Evolutionary conservation across 352 stramenopile species (phyloP).

Genomic region (Pythium pyrilobum): DNA sequence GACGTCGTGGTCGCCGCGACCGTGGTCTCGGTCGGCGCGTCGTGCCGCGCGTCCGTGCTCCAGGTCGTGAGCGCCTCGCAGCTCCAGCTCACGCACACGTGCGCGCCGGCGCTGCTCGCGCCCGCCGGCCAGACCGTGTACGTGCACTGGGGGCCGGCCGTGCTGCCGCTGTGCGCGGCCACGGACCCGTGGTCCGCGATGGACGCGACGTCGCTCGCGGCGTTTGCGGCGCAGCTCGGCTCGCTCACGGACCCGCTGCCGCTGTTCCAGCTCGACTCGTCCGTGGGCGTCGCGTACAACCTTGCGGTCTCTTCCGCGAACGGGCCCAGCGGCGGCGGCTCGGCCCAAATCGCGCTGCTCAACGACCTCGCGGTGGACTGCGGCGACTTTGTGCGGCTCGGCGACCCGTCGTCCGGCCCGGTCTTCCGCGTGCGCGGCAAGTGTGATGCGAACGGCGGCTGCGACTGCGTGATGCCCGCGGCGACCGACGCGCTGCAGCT

Average conservation of each 20-base stretch:
- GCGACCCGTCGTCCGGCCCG: conserved; percentile 25
- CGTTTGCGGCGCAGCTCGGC: conserved; percentile 28
- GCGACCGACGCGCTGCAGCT: conserved; percentile 36
- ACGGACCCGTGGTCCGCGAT: conserved; percentile 47
- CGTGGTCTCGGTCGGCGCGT: conserved; percentile 38
- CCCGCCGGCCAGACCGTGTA: conserved; percentile 23
- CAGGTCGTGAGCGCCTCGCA: conserved; percentile 14
- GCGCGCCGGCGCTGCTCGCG: conserved; percentile 16
- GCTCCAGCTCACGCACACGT: conserved; percentile 33
- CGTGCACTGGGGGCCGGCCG: conserved; percentile 59
- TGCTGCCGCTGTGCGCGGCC: conserved; percentile 53
- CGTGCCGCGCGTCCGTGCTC: conserved; percentile 24
- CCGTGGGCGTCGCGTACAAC: conserved; percentile 33
- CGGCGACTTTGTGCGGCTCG: conserved; percentile 63
- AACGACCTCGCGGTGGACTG: conserved; percentile 40
- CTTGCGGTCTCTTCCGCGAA: conserved; percentile 21
- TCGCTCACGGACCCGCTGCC: conserved; percentile 38
- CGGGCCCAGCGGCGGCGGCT: conserved; percentile 9
- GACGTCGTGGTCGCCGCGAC: conserved; percentile 27
- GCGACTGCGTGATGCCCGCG: conserved; percentile 29
- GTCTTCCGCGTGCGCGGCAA: conserved; percentile 69
- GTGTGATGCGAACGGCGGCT: conserved; percentile 33
- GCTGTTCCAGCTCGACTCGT: conserved; percentile 52
- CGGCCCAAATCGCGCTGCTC: conserved; percentile 31
- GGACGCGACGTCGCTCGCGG: conserved; percentile 18